Base-by-base conservation (phyloP, 805 yeast species). In the Pichia nanzhaoensis region DNA sequence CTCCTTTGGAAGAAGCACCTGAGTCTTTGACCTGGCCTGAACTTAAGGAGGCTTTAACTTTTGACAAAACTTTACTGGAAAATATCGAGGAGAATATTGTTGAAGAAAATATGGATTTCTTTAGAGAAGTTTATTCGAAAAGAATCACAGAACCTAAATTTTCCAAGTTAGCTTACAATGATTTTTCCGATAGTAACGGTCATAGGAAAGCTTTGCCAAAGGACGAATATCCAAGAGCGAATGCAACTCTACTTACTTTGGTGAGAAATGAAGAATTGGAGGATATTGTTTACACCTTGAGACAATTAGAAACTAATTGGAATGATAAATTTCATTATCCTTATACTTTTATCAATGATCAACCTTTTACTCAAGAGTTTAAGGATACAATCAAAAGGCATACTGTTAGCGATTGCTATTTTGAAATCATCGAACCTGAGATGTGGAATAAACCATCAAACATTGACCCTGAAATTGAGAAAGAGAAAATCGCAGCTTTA, bases 271-370 rank as follows among this genome's bases (percentile, higher is more conserved):
- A 71, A n/a, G 95, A 87, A 56, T 62, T 74, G 32, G 55, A 57
- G 5, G 74, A 66, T 2, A 70, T 88, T 27, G 63, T 77, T 6
- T 59, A 60, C 18, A 74, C 95, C 2, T 78, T 88, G 46, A 60
- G 65, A 51, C 77, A 74, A 51, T 73, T 88, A 37, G 95, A 87
- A 59, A 64, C 65, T 21, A 70, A 73, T 45, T 91, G 91, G 75
- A 91, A 91, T 68, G 65, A 70, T 30, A 74, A 84, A 47, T 89
- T 70, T 67, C 75, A 85, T 52, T 91, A 91, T 59, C 96, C 95
- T 46, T 91, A 96, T 91, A 89, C 90, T 24, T 93, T 91, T 60
- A 73, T 91, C 53, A 89, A 88, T 63, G 96, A 91, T 61, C 84
- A 80, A 48, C 77, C 71, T 32, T 93, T 91, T 65, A 71, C 79